Evolutionary conservation across 805 yeast genomes (phyloP), one percentile per base, ranked within the genome.

Genomic region (Saccharomycopsis babjevae): DNA sequence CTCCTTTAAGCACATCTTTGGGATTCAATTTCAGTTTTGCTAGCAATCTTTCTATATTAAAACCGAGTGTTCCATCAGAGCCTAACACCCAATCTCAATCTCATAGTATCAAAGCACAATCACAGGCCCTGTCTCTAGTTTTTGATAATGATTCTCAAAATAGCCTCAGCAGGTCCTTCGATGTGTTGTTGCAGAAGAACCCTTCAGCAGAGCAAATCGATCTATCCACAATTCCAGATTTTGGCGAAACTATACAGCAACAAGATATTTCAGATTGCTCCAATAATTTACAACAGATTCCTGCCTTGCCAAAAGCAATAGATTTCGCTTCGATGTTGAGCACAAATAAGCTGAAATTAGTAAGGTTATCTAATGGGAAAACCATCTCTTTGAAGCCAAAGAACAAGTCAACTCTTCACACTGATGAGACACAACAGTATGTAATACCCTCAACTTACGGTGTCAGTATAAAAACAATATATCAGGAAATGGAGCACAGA

Each of bases 391-490:
- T 61, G 25, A 32, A 40, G n/a, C 63, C 63, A 54, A 61, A 61
- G 40, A 56, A n/a, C 20, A 30, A 58, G 22, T 30, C 56, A 28
- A 50, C 56, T 22, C 55, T 58, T 8, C 36, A 34, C 20, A 22
- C 34, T 16, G 42, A 20, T 11, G 30, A 42, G 16, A 18, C 57
- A 6, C 28, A 43, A 5, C 39, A 20, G 4, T 2, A 39, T n/a
- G 6, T 46, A 22, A 20, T 42, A n/a, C 55, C 55, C 7, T 34
- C 39, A 34, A 62, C 68, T 1, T 77, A 76, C 59, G 80, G 80
- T 1, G 70, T 77, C 58, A 69, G 73, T 57, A 70, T 77, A 30
- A 72, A 74, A 60, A 67, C 68, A n/a, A 63, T 77, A 2, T 67
- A 72, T 34, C 73, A 72, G 6, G 69, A 66, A 38, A 68, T 76